Percentiles rank a stretch among this genome's conserved stretches.
Conservation (phyloP, 202 grass and related monocot genomes). For the Zizania palustris region DNA sequence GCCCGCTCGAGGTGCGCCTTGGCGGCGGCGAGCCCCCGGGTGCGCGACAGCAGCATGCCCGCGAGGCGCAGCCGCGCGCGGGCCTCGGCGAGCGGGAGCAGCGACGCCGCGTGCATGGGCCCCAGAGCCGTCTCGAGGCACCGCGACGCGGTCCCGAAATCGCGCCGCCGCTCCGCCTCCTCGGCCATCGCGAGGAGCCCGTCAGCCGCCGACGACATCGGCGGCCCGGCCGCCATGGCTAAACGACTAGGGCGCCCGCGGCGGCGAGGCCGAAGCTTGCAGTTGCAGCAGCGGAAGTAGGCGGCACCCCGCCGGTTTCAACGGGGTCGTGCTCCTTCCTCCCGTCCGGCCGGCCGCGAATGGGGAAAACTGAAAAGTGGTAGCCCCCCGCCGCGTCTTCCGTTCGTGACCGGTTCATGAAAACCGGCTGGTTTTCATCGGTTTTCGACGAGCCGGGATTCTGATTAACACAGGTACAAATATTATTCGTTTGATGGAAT, state of each 20-base stretch:
- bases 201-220: conserved; percentile 53
- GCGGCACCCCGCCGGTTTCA: background rate
- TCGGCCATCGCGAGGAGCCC: conserved; percentile 85
- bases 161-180: conserved; percentile 73
- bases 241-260: conserved; percentile 1
- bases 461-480: no score
- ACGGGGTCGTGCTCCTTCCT: background rate
- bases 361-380: no score
- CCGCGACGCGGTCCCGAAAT: conserved; percentile 53
- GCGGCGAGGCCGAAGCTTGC: conserved; percentile 23
- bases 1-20: conserved; percentile 80
- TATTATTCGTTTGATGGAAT: no score
- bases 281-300: conserved; percentile 31
- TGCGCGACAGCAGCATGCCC: conserved; percentile 52
- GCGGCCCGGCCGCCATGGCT: conserved; percentile 22
- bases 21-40: conserved; percentile 53
- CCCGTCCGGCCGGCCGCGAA: background rate
- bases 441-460: no score
- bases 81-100: conserved; percentile 78
- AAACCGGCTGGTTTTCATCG: no score
- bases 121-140: conserved; percentile 74
- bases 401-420: no score
- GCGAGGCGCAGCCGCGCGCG: conserved; percentile 76
- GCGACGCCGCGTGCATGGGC: conserved; percentile 50
- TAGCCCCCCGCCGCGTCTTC: no score